Evolutionary conservation across 2,329 filamentous ascomycete species (phyloP), one percentile per base, ranked within the genome.

Genomic region (Neophaeococcomyces mojaviensis): DNA sequence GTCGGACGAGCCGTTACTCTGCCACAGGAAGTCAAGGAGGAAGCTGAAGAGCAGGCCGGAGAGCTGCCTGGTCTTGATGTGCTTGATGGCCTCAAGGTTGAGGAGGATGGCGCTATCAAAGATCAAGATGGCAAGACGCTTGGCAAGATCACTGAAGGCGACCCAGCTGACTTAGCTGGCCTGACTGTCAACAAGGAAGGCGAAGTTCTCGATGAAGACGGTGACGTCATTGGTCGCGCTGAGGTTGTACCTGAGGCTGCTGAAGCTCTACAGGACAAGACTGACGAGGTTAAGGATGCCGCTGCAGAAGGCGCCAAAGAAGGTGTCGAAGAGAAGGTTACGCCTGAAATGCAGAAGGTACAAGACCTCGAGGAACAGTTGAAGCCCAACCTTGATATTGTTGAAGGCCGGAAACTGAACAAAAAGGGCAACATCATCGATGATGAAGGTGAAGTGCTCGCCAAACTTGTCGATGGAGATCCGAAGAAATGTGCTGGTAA

Each of bases 101-200:
- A 74, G 24, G 70, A 74, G 40, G 75, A 77, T 26, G 77, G 77
- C 24, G 61, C 68, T 24, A 70, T 80, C 55, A 65, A 71, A 55
- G 70, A 77, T 28, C 48, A 58, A 18, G 54, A 60, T 31, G 67
- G 65, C 34, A 60, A 68, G 24, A 53, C 55, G 15, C 50, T 68
- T 8, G 67, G 64, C 16, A 60, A 64, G 40, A 60, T 69, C 24
- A 61, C 64, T n/a, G 66, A 68, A 49, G 67, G 66, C 13, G 63
- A 68, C 15, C 61, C 65, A 0, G 59, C 64, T 47, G 65, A 68
- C 34, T 58, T 68, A 2, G 59, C 63, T 32, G 67, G 66, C 6
- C 58, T 59, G 33, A 61, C 61, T 5, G 57, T 68, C 13, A 68
- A 66, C 12, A 64, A 66, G 1, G 61, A 65, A 22, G 66, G 66